A percentile compares a stretch with the other conserved stretches of the same genome.
Evolutionary conservation across 257 asterid genomes (phyloP).

Genomic region (Oldenlandia corymbosa): DNA sequence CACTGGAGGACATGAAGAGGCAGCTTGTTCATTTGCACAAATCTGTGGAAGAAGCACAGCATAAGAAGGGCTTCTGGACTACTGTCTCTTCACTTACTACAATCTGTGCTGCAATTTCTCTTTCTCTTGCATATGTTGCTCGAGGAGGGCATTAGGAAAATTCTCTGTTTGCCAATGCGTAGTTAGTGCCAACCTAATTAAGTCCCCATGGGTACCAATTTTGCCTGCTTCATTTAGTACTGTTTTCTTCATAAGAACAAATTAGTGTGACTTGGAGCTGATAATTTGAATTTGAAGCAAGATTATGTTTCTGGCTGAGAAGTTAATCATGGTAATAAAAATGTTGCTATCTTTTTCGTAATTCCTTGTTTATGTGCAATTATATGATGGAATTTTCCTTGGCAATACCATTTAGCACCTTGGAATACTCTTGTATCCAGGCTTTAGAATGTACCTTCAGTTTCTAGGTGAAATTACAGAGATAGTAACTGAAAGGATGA

Average conservation of each 20-base stretch:
- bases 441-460: not conserved
- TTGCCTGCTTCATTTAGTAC: not conserved
- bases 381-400: not conserved
- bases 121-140: conserved; percentile 54
- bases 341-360: not conserved
- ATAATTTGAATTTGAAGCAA: no score
- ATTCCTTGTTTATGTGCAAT: not conserved
- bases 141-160: conserved; percentile 49
- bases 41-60: conserved; percentile 46
- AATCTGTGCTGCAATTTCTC: conserved; percentile 51
- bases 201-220: conserved; percentile 6
- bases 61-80: conserved; percentile 74
- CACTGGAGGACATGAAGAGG: conserved; percentile 51
- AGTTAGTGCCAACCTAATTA: not conserved
- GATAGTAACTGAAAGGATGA: no score
- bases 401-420: not conserved
- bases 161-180: not conserved
- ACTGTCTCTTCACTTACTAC: conserved; percentile 65
- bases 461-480: not conserved
- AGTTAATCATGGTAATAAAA: not conserved
- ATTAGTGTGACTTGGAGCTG: conserved; percentile 2
- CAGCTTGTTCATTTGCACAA: conserved; percentile 42
- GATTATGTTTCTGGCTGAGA: not conserved
- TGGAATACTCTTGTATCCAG: not conserved
- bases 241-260: not conserved